These are phyloP conservation scores for Cicer yamashitae DNA, from an alignment of 306 rosid genomes.

Conservation along the genomic window DNA sequence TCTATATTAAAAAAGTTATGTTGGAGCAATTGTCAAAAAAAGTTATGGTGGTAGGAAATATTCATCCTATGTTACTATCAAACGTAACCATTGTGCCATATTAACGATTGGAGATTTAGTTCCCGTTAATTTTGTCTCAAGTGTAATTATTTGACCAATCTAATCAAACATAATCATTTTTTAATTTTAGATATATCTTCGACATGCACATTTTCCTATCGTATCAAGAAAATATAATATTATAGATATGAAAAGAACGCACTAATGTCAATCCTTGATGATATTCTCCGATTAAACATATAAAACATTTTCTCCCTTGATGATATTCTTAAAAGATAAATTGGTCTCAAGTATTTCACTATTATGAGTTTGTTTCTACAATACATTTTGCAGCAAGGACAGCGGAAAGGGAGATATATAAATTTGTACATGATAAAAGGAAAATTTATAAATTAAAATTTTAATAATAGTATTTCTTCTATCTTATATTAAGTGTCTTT, in stretches of 20 bases:
- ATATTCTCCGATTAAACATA: neutral
- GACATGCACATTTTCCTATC: slow-evolving; percentile 5
- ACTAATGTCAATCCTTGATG: slow-evolving; percentile 14
- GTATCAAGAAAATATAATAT: slow-evolving; percentile 28
- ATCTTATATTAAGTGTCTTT: too few relatives aligned
- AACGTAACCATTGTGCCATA: slow-evolving; percentile 28
- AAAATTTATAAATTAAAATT: too few relatives aligned
- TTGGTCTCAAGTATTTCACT: slow-evolving; percentile 2
- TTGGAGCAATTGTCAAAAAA: too few relatives aligned
- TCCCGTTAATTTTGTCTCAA: neutral
- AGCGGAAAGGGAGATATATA: neutral
- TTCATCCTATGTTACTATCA: neutral
- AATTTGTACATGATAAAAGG: too few relatives aligned
- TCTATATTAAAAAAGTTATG: too few relatives aligned
- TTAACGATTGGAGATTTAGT: slow-evolving; percentile 3
- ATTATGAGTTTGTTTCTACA: neutral
- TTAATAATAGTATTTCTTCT: too few relatives aligned
- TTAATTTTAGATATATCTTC: slow-evolving; percentile 10
- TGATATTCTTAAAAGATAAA: neutral
- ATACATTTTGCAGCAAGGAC: neutral
- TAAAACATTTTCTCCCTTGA: too few relatives aligned
- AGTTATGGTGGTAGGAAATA: too few relatives aligned
- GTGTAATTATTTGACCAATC: neutral
- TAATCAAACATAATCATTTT: neutral
- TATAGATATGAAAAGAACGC: slow-evolving; percentile 22